Conservation (phyloP, 2,329 filamentous ascomycete genomes). For the Coniochaeta sp. region DNA sequence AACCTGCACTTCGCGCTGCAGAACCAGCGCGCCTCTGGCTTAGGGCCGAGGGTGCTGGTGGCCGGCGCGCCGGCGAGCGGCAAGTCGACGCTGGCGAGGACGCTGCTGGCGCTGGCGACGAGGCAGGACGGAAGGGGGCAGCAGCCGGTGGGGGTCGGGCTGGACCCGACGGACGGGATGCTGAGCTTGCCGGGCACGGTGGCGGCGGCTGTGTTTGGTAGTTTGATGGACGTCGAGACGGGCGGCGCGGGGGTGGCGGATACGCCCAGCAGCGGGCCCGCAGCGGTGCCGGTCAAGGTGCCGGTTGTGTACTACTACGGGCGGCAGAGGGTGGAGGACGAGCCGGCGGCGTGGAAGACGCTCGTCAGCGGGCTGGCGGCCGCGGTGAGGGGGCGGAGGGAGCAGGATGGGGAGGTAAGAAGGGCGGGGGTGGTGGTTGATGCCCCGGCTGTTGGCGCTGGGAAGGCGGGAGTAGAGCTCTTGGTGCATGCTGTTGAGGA, state of each 20-base stretch:
- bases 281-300: slow-evolving; percentile 80
- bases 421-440: slow-evolving; percentile 80
- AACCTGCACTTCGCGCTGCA: slow-evolving; percentile 88
- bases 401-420: slow-evolving; percentile 65
- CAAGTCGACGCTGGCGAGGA: slow-evolving; percentile 76
- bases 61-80: slow-evolving; percentile 72
- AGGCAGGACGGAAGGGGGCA: slow-evolving; percentile 50
- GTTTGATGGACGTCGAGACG: slow-evolving; percentile 71
- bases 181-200: slow-evolving; percentile 73
- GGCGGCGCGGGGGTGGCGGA: slow-evolving; percentile 90
- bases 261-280: slow-evolving; percentile 85
- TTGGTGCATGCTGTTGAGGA: slow-evolving; percentile 67
- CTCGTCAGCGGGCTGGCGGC: slow-evolving; percentile 71
- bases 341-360: slow-evolving; percentile 63
- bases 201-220: slow-evolving; percentile 79
- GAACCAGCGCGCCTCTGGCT: slow-evolving; percentile 28
- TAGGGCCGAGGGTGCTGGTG: slow-evolving; percentile 68
- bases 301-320: slow-evolving; percentile 90
- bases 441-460: slow-evolving; percentile 56
- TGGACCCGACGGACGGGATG: slow-evolving; percentile 76
- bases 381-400: slow-evolving; percentile 68
- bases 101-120: slow-evolving; percentile 72
- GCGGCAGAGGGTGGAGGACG: slow-evolving; percentile 63
- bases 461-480: slow-evolving; percentile 57
- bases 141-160: slow-evolving; percentile 76